These are phyloP conservation scores for Trichoderma sp. DNA, from an alignment of 2,329 filamentous ascomycete genomes.

Conservation along the genomic window DNA sequence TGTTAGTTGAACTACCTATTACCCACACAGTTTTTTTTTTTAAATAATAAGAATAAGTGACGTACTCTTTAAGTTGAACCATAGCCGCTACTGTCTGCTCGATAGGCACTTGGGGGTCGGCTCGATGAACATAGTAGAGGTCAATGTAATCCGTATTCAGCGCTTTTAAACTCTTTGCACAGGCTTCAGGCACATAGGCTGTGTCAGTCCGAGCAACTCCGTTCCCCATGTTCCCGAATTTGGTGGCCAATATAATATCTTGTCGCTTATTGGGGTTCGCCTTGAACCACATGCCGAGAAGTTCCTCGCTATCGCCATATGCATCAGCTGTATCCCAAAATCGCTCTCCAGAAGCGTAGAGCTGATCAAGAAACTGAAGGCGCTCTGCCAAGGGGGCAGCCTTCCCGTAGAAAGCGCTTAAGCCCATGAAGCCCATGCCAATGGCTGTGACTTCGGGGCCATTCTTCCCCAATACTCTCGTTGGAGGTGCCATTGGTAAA, in stretches of 20 bases:
- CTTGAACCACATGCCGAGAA: constrained; percentile 54
- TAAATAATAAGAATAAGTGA: not conserved
- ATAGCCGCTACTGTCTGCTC: constrained; percentile 54
- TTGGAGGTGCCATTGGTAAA: not conserved
- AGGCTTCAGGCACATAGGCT: constrained; percentile 27
- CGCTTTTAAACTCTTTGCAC: constrained; percentile 44
- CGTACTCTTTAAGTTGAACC: constrained; percentile 45
- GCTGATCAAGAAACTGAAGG: constrained; percentile 53
- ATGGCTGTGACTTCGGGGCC: constrained; percentile 53
- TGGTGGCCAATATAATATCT: constrained; percentile 52
- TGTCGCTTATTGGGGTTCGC: constrained; percentile 46
- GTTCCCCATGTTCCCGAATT: constrained; percentile 35
- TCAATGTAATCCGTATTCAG: constrained; percentile 57
- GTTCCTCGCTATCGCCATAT: constrained; percentile 51
- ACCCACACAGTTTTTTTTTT: accelerated
- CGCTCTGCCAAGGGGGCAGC: constrained; percentile 48
- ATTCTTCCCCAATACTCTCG: constrained; percentile 48
- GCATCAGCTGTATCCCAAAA: constrained; percentile 54
- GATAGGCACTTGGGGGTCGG: constrained; percentile 49
- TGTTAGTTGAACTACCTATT: not conserved
- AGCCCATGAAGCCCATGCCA: constrained; percentile 58
- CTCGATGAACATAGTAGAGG: constrained; percentile 56
- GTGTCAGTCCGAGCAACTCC: constrained; percentile 7
- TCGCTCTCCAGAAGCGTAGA: constrained; percentile 51
- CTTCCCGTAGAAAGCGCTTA: constrained; percentile 45